Conservation (phyloP, 495 filamentous ascomycete species). For the Penicillium arizonense region DNA sequence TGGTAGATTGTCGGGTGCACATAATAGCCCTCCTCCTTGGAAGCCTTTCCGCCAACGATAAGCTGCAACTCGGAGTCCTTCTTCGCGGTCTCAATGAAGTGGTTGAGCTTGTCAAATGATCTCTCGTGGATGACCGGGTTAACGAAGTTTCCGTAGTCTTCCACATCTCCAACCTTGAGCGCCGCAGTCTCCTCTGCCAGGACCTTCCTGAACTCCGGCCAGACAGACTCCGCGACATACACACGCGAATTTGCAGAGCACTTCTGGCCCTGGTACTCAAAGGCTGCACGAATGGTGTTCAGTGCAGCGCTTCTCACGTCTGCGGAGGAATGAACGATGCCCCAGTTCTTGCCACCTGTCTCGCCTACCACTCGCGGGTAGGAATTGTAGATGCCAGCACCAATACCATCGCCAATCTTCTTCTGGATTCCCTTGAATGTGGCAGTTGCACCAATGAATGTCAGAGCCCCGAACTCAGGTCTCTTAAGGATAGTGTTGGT, state of each 20-base stretch:
- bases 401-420: slow-evolving; percentile 66
- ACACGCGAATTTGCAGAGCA: slow-evolving; percentile 77
- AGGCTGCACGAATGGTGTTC: slow-evolving; percentile 78
- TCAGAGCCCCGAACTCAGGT: slow-evolving; percentile 68
- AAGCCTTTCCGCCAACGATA: slow-evolving; percentile 66
- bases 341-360: slow-evolving; percentile 89
- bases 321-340: slow-evolving; percentile 71
- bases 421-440: slow-evolving; percentile 75
- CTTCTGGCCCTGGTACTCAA: slow-evolving; percentile 88
- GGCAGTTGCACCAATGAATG: slow-evolving; percentile 74
- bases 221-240: slow-evolving; percentile 67
- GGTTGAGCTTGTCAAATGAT: slow-evolving; percentile 64
- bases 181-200: slow-evolving; percentile 39
- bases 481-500: slow-evolving; percentile 67
- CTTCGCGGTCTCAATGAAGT: slow-evolving; percentile 63
- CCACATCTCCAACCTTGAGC: slow-evolving; percentile 51
- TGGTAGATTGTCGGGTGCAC: slow-evolving; percentile 70
- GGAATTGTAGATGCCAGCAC: slow-evolving; percentile 61
- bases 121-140: slow-evolving; percentile 74
- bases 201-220: slow-evolving; percentile 56
- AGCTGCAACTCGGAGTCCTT: slow-evolving; percentile 60
- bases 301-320: slow-evolving; percentile 70
- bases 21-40: slow-evolving; percentile 64
- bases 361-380: slow-evolving; percentile 83
- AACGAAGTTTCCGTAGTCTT: slow-evolving; percentile 63